Base-by-base conservation (phyloP, 1,139 yeast genomes). In the Hemisphaericaspora xylofermentans region DNA sequence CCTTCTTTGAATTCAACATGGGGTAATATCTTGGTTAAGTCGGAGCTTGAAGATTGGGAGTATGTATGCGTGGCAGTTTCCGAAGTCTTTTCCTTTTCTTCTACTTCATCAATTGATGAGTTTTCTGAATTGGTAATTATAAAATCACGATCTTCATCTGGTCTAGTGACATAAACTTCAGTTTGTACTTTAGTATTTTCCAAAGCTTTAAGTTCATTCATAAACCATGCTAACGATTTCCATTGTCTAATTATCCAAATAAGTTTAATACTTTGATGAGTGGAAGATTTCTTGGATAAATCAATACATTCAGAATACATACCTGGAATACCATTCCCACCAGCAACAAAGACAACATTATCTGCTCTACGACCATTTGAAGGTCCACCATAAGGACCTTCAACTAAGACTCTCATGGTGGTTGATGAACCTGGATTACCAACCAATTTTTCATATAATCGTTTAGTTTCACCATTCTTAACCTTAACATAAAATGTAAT, bases 251-350 rank as follows among this genome's bases (percentile, higher is more conserved):
- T 52, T 27, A 66, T 54, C 74, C 74, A 69, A 22, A 54, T 43
- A 43, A 69, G 54, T 45, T 64, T 66, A 33, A 68, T 44, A 4
- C 45, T 43, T 33, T 57, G 60, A 19, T 50, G 44, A 16, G 51
- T 46, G 2, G 41, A 46, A 2, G 56, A 40, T 68, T 74, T 33
- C 66, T 63, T 43, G 60, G 59, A 58, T 44, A 61, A 49, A 36
- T 64, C 64, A 24, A 52, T 46, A 10, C 63, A 68, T 48, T 71
- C 76, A 3, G 71, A 63, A 46, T 60, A 66, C 24, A 70, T 63
- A 15, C 80, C 74, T 2, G 73, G 70, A 25, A 67, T 64, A 39
- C 72, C 74, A 44, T 61, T 66, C 33, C 72, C 74, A 14, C 74
- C 72, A 34, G 72, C 71, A 31, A 67, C 43, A 43, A 58, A 64